Evolutionary conservation across 1,284 basidiomycete species (phyloP).

Genomic region (Sutorius eximius): DNA sequence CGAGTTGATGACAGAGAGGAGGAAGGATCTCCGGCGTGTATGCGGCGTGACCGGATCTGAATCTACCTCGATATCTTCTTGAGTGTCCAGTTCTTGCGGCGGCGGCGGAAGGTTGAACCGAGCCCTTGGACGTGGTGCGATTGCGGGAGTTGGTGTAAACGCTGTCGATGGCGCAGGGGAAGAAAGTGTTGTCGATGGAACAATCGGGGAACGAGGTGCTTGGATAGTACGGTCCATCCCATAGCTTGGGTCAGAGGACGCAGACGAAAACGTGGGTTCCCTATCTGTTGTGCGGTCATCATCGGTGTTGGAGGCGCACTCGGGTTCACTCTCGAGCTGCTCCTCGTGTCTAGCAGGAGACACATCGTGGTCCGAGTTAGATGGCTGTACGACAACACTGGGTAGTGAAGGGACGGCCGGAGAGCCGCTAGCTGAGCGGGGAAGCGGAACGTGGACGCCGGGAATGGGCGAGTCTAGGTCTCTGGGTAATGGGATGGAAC

Average conservation of each 20-base stretch:
- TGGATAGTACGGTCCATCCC: slow-evolving; percentile 28
- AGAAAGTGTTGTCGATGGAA: slow-evolving; percentile 36
- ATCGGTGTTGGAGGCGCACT: slow-evolving; percentile 25
- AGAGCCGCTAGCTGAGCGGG: slow-evolving; percentile 54
- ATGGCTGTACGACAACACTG: slow-evolving; percentile 28
- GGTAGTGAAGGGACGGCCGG: slow-evolving; percentile 38
- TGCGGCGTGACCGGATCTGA: slow-evolving; percentile 57
- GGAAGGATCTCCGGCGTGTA: slow-evolving; percentile 69
- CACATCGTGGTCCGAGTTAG: slow-evolving; percentile 9
- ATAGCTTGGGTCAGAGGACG: slow-evolving; percentile 37
- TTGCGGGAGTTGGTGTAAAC: slow-evolving; percentile 65
- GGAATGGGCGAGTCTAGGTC: slow-evolving; percentile 48
- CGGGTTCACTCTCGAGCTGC: slow-evolving; percentile 23
- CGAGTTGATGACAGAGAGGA: slow-evolving; percentile 76
- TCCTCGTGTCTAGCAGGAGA: slow-evolving; percentile 5
- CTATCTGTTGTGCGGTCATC: slow-evolving; percentile 31
- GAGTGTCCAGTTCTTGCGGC: slow-evolving; percentile 36
- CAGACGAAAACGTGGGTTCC: slow-evolving; percentile 72
- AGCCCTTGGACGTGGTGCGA: slow-evolving; percentile 56
- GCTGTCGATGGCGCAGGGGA: slow-evolving; percentile 50
- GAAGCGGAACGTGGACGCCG: slow-evolving; percentile 51
- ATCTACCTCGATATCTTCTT: slow-evolving; percentile 28
- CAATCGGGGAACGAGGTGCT: slow-evolving; percentile 22
- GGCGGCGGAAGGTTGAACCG: slow-evolving; percentile 53
- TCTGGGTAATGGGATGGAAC: slow-evolving; percentile 42